Percentiles rank a stretch among this genome's conserved stretches.
phyloP scores from a whole-genome alignment of 352 stramenopile genomes.

The Globisporangium cylindrosporum region DNA sequence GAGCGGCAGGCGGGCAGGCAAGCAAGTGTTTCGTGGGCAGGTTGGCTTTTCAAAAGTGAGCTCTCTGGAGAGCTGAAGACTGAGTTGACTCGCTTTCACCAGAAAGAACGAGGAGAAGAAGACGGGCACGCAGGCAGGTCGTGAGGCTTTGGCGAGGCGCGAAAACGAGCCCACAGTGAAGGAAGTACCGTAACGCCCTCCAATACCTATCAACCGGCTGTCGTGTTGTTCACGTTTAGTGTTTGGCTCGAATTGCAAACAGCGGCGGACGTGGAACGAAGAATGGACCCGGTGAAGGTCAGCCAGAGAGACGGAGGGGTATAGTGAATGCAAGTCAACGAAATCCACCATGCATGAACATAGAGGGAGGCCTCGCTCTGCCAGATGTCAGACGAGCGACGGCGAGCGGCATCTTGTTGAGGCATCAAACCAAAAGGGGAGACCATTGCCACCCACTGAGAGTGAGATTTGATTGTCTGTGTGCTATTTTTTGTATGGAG shows the following conservation, averaged over 20 bases:
- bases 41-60: slow-evolving; percentile 12
- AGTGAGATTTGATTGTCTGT: background rate
- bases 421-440: background rate
- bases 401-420: background rate
- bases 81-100: slow-evolving; percentile 2
- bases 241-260: background rate
- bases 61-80: background rate
- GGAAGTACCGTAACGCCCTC: background rate
- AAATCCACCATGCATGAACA: background rate
- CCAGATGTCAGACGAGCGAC: background rate
- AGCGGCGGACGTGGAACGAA: too few relatives aligned
- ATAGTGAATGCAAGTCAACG: slow-evolving; percentile 1
- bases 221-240: background rate
- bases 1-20: background rate
- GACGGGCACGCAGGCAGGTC: background rate
- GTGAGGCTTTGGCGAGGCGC: background rate
- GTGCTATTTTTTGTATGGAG: background rate
- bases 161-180: background rate
- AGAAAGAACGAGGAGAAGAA: background rate
- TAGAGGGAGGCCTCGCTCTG: background rate
- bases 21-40: slow-evolving; percentile 11
- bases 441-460: background rate
- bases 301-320: background rate
- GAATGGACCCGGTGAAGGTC: background rate
- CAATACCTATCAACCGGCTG: background rate